Evolutionary conservation across 2,329 filamentous ascomycete genomes (phyloP).

Genomic region (Macrophomina tecta): DNA sequence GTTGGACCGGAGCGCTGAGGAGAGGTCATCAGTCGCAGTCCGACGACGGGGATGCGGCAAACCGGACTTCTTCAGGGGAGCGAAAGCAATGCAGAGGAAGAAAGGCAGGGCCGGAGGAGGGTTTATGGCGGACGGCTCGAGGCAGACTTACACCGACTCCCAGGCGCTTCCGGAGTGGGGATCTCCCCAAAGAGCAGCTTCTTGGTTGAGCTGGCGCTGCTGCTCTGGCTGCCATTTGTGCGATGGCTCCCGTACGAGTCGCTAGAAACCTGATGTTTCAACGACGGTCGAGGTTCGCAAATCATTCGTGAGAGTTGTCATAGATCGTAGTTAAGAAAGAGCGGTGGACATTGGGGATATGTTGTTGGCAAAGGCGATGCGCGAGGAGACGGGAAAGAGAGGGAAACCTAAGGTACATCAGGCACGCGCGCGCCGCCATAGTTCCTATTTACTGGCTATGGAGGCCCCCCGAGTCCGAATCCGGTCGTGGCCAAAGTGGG

Average conservation of each 20-base stretch:
- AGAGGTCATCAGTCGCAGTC: constrained; percentile 33
- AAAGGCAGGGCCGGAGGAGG: constrained; percentile 26
- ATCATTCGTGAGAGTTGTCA: constrained; percentile 37
- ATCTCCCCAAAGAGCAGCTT: constrained; percentile 58
- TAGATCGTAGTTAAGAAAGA: constrained; percentile 22
- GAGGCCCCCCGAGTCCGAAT: constrained; percentile 16
- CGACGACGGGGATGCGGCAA: neutral
- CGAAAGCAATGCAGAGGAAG: constrained; percentile 29
- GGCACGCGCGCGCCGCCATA: constrained; percentile 37
- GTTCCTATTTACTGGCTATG: constrained; percentile 29
- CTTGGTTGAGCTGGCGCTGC: constrained; percentile 44
- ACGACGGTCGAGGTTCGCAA: constrained; percentile 43
- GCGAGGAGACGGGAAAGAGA: constrained; percentile 14
- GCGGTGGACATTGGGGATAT: constrained; percentile 21
- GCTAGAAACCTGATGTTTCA: constrained; percentile 27
- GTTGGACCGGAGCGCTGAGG: constrained; percentile 51
- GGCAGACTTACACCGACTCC: constrained; percentile 27
- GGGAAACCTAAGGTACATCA: constrained; percentile 40
- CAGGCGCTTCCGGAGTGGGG: constrained; percentile 46
- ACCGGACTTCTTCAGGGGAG: neutral
- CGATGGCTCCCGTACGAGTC: constrained; percentile 27
- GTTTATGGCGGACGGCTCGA: constrained; percentile 13
- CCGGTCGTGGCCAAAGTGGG: constrained; percentile 30
- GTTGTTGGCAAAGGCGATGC: constrained; percentile 12
- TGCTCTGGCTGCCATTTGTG: constrained; percentile 43